These are phyloP conservation scores for Gracilaria gracilis DNA, from an alignment of 23 red algal genomes.

Conservation along the genomic window DNA sequence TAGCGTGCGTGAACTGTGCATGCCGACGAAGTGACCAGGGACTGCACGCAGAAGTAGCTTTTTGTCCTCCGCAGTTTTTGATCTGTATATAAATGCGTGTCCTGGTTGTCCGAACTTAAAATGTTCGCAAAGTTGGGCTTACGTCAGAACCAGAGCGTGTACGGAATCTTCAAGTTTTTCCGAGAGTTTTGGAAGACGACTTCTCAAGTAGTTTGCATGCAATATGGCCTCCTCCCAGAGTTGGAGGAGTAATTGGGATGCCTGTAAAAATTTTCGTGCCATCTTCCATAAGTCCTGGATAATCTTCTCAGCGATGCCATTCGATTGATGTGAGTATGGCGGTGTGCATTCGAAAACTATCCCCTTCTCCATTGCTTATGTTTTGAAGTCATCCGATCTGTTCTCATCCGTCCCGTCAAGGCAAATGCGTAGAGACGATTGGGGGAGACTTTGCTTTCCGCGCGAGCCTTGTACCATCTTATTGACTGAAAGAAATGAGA, in stretches of 20 bases:
- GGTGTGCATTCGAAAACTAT: too few relatives aligned
- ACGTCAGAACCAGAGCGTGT: background rate
- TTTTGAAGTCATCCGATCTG: too few relatives aligned
- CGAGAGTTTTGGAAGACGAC: too few relatives aligned
- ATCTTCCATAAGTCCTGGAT: too few relatives aligned
- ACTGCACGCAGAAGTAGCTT: background rate
- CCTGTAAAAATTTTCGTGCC: background rate
- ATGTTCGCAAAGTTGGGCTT: background rate
- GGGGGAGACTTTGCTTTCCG: too few relatives aligned
- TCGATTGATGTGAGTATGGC: too few relatives aligned
- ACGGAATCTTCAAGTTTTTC: too few relatives aligned
- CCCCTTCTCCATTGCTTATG: too few relatives aligned
- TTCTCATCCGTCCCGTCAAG: too few relatives aligned
- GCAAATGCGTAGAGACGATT: too few relatives aligned
- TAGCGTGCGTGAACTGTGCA: background rate
- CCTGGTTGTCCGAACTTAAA: background rate
- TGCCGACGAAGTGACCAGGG: slow-evolving; percentile 1
- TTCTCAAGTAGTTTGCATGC: background rate
- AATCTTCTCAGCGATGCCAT: background rate
- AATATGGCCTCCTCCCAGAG: background rate
- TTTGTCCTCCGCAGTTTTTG: background rate
- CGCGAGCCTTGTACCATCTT: too few relatives aligned
- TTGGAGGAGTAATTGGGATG: background rate
- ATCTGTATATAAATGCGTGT: background rate
- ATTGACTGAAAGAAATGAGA: too few relatives aligned